Conservation (phyloP, 1,284 basidiomycete genomes). For the Wallemia mellicola region DNA sequence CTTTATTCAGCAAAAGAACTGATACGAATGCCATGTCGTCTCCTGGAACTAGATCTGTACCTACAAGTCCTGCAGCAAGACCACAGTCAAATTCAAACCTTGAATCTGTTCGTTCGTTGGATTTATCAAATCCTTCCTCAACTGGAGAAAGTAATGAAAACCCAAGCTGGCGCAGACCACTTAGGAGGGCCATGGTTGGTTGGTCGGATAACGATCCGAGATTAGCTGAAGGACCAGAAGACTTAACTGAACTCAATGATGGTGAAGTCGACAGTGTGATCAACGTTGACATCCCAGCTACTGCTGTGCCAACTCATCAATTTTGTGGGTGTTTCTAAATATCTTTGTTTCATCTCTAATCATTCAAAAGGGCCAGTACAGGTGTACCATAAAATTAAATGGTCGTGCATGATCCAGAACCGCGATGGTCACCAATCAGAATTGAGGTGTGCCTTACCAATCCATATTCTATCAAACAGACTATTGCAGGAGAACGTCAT, state of each 20-base stretch:
- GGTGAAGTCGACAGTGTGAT: conserved; percentile 20
- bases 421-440: conserved; percentile 68
- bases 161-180: neutral
- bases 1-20: conserved; percentile 1
- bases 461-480: conserved; percentile 43
- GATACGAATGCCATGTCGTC: conserved; percentile 6
- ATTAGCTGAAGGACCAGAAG: neutral
- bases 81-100: neutral
- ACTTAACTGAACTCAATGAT: conserved; percentile 12
- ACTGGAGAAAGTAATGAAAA: too few relatives aligned
- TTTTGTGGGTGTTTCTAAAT: neutral
- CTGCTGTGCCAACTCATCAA: conserved; percentile 27
- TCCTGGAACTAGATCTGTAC: conserved; percentile 4
- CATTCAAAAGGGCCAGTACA: conserved; percentile 26
- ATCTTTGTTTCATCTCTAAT: neutral
- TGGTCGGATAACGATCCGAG: neutral
- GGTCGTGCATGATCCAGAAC: conserved; percentile 36
- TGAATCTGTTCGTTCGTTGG: neutral
- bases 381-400: conserved; percentile 31
- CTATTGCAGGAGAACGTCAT: conserved; percentile 41
- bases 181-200: neutral
- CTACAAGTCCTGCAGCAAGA: conserved; percentile 1
- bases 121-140: neutral
- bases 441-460: conserved; percentile 60
- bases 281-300: conserved; percentile 18